phyloP scores from a whole-genome alignment of 352 stramenopile genomes.

The Elongisporangium undulatum region DNA sequence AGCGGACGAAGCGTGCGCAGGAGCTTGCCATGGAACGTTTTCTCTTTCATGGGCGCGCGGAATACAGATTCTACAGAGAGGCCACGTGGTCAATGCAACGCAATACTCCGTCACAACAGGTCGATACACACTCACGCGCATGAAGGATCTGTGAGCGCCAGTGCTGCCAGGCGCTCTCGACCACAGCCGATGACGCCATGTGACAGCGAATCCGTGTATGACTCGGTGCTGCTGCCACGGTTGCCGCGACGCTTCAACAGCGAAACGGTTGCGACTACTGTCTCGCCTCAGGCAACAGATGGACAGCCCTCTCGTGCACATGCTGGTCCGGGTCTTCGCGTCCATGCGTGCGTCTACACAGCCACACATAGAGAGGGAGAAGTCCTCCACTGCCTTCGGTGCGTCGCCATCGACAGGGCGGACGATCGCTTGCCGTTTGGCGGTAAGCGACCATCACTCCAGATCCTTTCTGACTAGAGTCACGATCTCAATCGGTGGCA shows the following conservation, averaged over 20 bases:
- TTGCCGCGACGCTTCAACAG: not conserved
- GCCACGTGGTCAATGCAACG: not conserved
- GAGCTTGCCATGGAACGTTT: slow-evolving; percentile 37
- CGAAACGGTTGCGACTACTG: not conserved
- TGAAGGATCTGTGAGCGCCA: slow-evolving; percentile 15
- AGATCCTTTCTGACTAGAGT: not conserved
- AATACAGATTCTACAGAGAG: not conserved
- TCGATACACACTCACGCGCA: slow-evolving; percentile 6
- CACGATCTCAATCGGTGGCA: not conserved
- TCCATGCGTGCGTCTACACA: too few species aligned
- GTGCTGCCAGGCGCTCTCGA: not conserved
- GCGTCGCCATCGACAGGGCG: not conserved
- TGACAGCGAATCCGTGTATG: not conserved
- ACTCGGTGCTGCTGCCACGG: not conserved
- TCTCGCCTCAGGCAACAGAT: not conserved
- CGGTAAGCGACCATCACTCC: not conserved
- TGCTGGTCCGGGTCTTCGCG: too few species aligned
- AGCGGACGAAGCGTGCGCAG: slow-evolving; percentile 23
- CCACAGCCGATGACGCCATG: not conserved
- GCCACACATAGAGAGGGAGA: not conserved
- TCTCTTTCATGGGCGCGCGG: not conserved
- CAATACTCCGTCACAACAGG: not conserved
- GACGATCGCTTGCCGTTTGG: not conserved
- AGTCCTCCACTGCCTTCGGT: too few species aligned
- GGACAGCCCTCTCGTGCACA: not conserved